Evolutionary conservation across 163 green algal genomes (phyloP).

Genomic region (Trebouxiophyceae sp.): DNA sequence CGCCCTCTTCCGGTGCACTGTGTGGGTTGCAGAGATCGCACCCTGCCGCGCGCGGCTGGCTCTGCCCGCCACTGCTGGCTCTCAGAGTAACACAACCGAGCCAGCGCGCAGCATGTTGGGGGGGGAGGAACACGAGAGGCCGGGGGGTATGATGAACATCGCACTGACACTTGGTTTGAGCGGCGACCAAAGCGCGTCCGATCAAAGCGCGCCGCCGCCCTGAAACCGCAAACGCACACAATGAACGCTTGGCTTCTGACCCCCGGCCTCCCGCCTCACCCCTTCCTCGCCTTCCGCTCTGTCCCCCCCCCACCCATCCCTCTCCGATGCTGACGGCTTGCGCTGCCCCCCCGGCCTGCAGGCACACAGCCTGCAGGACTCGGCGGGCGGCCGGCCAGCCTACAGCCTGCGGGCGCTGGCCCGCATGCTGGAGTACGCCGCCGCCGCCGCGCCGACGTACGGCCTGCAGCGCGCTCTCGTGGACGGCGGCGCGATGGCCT

Average conservation of each 20-base stretch:
- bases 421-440: conserved; percentile 82
- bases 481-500: conserved; percentile 91
- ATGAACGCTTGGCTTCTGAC: conserved; percentile 1
- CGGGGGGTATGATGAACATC: too few relatives aligned
- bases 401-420: conserved; percentile 83
- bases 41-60: too few relatives aligned
- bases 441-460: conserved; percentile 56
- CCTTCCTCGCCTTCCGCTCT: neutral
- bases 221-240: too few relatives aligned
- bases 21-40: too few relatives aligned
- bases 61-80: too few relatives aligned
- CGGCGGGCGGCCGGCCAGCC: conserved; percentile 57
- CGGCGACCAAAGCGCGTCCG: too few relatives aligned
- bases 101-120: too few relatives aligned
- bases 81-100: too few relatives aligned
- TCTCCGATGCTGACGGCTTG: too few relatives aligned
- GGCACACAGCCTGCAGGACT: conserved; percentile 63
- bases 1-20: too few relatives aligned
- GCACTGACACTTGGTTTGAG: neutral
- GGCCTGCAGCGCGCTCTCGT: conserved; percentile 78
- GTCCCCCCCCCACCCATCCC: too few relatives aligned
- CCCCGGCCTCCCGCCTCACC: neutral
- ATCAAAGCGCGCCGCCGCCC: neutral
- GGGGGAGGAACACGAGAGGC: too few relatives aligned
- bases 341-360: conserved; percentile 19